Percentiles rank a stretch among this genome's conserved stretches.
These are phyloP conservation scores for Apiospora hydei DNA, from an alignment of 2,329 filamentous ascomycete species.

Conservation along the genomic window DNA sequence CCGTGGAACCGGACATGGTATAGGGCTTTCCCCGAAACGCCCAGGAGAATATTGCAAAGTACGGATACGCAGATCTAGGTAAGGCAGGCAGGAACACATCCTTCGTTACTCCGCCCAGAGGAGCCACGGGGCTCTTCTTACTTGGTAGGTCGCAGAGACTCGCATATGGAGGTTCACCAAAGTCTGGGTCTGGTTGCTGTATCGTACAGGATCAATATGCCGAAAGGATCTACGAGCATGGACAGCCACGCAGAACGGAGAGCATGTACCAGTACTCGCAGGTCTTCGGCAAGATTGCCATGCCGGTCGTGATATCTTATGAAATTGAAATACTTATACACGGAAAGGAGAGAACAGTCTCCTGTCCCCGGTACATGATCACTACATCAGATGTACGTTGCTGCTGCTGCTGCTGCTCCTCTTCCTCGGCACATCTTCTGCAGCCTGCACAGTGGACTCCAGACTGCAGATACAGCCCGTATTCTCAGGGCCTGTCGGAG, in stretches of 20 bases:
- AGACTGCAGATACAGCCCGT: neutral
- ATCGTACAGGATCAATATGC: constrained; percentile 3
- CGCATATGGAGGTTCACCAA: neutral
- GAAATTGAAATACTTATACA: neutral
- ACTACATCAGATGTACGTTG: neutral
- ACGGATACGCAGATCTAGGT: neutral
- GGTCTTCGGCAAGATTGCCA: neutral
- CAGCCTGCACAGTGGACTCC: neutral
- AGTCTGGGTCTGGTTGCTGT: neutral
- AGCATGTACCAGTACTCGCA: neutral
- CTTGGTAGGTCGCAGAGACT: neutral
- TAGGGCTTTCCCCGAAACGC: neutral
- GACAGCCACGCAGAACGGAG: neutral
- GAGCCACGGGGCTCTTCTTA: neutral
- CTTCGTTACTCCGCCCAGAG: neutral
- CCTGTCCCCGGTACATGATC: neutral
- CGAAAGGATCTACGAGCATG: constrained; percentile 7
- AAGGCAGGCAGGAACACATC: neutral
- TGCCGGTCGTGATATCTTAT: neutral
- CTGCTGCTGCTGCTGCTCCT: neutral
- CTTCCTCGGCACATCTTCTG: neutral
- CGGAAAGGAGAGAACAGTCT: neutral
- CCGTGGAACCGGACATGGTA: constrained; percentile 10
- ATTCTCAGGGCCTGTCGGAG: constrained; percentile 3
- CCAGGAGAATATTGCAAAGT: neutral